Percentiles rank a stretch among this genome's conserved stretches.
These are phyloP conservation scores for Eucalyptus pauciflora DNA, from an alignment of 345 rosid genomes.

Conservation along the genomic window DNA sequence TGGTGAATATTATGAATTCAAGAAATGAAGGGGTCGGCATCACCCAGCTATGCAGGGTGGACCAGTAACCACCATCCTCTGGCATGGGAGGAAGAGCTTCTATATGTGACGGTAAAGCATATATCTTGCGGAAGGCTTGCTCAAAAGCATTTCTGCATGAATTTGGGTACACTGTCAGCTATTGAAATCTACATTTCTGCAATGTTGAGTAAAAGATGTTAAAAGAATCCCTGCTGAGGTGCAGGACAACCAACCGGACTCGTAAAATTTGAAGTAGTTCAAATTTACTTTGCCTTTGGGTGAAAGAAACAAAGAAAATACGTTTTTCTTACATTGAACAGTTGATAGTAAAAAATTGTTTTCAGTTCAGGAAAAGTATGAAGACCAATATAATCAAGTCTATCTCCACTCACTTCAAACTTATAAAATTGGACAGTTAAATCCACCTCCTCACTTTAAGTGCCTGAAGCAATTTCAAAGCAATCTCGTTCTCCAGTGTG, in stretches of 20 bases:
- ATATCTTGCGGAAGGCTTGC: constrained; percentile 76
- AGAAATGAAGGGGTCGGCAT: constrained; percentile 96
- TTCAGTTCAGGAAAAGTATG: not conserved
- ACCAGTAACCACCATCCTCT: constrained; percentile 85
- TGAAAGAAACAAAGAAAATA: not conserved
- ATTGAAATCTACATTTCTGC: not conserved
- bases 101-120: constrained; percentile 45
- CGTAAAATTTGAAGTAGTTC: not conserved
- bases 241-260: not conserved
- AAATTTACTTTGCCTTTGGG: not conserved
- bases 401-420: not conserved
- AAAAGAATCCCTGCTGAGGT: not conserved
- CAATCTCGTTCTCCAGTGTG: not conserved
- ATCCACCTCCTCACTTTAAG: not conserved
- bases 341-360: not conserved
- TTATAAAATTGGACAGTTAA: not conserved
- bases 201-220: not conserved
- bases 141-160: constrained; percentile 57
- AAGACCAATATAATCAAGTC: not conserved
- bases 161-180: not conserved
- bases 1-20: constrained; percentile 83
- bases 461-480: not conserved
- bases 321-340: not conserved
- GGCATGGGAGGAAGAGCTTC: constrained; percentile 98
- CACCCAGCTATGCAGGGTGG: constrained; percentile 90